Evolutionary conservation across 371 early-diverging fungal species (phyloP), one percentile per base, ranked within the genome.

Genomic region (Entomophthora muscae): DNA sequence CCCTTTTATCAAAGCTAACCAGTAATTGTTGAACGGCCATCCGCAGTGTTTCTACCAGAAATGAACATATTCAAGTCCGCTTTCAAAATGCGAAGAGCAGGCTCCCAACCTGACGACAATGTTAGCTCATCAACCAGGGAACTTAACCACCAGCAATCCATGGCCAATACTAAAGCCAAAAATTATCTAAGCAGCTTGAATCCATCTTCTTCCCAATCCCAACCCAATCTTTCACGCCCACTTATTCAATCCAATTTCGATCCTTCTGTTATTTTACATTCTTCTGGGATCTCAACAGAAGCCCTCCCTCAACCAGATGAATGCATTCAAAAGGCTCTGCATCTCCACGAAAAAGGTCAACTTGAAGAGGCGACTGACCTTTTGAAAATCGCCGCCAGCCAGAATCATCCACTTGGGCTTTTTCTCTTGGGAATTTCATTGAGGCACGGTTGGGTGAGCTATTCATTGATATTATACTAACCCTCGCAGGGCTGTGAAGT

Each of bases 361-460:
- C 72, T 90, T 10, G 83, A 80, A 62, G 81, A 88, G 65, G 88
- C 93, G 2, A 84, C 93, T 0, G 76, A 83, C 32, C 89, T 86
- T 70, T 90, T 91, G 70, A 75, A 83, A 55, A 77, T 85, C 26
- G 83, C 91, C 0, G 91, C 92, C 10, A 78, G 85, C 42, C 61
- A 76, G 42, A 80, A 81, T 1, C 79, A 81, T 67, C 85, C 90
- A 1, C 70, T 89, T 0, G 95, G 91, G 1, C 72, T 91, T 76
- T 80, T 93, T 66, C 82, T 94, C 65, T 92, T 86, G 68, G 95
- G 90, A 24, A 77, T 94, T 64, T 82, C 87, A 27, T 72, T 92
- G 31, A 81, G 95, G 2, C 95, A 94, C 68, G 95, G 95, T n/a
- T 93, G 92, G 86, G 82, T 74, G 72, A 64, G 53, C 21, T 1